Conservation (phyloP, 805 yeast species). For the Brettanomyces sp. region DNA sequence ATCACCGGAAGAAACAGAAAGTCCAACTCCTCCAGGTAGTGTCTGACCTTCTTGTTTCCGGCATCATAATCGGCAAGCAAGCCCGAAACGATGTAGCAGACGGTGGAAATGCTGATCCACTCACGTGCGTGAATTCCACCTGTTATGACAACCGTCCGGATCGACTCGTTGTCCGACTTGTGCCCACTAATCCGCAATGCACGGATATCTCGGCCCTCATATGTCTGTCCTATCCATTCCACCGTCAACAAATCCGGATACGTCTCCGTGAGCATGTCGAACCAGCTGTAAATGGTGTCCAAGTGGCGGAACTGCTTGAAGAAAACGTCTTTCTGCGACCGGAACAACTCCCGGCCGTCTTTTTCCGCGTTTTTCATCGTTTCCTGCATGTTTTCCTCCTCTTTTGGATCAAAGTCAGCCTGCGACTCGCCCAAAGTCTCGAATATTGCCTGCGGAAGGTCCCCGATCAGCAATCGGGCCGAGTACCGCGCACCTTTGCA, state of each 20-base stretch:
- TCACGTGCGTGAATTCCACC: slow-evolving; percentile 89
- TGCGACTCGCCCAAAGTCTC: slow-evolving; percentile 31
- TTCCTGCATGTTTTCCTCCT: neutral
- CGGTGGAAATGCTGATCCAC: slow-evolving; percentile 73
- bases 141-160: slow-evolving; percentile 62
- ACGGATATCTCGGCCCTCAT: slow-evolving; percentile 62
- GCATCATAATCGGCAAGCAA: slow-evolving; percentile 38
- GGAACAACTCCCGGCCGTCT: neutral
- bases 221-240: slow-evolving; percentile 66
- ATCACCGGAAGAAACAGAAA: slow-evolving; percentile 73
- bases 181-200: slow-evolving; percentile 56
- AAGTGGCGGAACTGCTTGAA: slow-evolving; percentile 64
- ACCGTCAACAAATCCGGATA: slow-evolving; percentile 56
- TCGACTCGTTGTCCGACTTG: slow-evolving; percentile 25
- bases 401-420: neutral
- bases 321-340: slow-evolving; percentile 29
- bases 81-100: slow-evolving; percentile 44
- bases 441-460: slow-evolving; percentile 46
- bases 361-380: neutral
- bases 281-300: slow-evolving; percentile 64
- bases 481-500: slow-evolving; percentile 12
- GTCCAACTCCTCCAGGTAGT: slow-evolving; percentile 50
- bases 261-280: slow-evolving; percentile 47
- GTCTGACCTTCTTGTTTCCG: slow-evolving; percentile 29
- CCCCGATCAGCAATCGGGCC: slow-evolving; percentile 39